A percentile compares a stretch with the other conserved stretches of the same genome.
Conservation (phyloP, 2,329 filamentous ascomycete species). For the Trichoderma guizhouense region DNA sequence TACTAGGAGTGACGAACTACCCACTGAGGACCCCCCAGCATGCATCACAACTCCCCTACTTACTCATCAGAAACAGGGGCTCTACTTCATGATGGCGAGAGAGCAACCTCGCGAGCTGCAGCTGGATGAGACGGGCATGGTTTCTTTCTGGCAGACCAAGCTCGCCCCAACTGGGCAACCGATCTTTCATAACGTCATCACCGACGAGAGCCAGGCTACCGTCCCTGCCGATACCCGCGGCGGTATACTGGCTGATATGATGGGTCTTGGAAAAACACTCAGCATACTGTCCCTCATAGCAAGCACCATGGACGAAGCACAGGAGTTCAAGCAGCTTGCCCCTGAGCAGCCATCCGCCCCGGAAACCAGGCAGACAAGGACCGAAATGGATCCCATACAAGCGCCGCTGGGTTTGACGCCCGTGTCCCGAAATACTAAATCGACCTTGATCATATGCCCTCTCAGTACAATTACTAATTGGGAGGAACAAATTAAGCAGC, state of each 20-base stretch:
- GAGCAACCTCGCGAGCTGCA: constrained; percentile 65
- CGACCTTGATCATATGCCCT: constrained; percentile 84
- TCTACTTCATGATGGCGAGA: constrained; percentile 79
- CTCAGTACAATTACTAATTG: constrained; percentile 91
- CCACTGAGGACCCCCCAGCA: constrained; percentile 63
- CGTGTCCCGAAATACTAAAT: constrained; percentile 65
- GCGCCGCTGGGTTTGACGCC: constrained; percentile 47
- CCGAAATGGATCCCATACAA: constrained; percentile 33
- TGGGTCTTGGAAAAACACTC: constrained; percentile 84
- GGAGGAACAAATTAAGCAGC: constrained; percentile 85
- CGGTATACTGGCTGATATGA: constrained; percentile 79
- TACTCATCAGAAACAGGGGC: constrained; percentile 83
- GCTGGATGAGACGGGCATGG: constrained; percentile 57
- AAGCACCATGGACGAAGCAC: constrained; percentile 60
- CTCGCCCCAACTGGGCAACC: constrained; percentile 48
- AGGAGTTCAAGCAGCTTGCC: constrained; percentile 54
- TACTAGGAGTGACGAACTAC: constrained; percentile 70
- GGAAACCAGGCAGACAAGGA: constrained; percentile 37
- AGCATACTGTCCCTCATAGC: constrained; percentile 79
- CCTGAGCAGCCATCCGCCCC: constrained; percentile 49
- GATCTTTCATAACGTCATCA: constrained; percentile 81
- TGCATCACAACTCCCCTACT: constrained; percentile 67
- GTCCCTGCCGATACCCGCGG: constrained; percentile 66
- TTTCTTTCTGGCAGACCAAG: constrained; percentile 73
- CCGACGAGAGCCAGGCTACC: constrained; percentile 58